phyloP scores from a whole-genome alignment of 129 eudicot species.

The Arctium minus region DNA sequence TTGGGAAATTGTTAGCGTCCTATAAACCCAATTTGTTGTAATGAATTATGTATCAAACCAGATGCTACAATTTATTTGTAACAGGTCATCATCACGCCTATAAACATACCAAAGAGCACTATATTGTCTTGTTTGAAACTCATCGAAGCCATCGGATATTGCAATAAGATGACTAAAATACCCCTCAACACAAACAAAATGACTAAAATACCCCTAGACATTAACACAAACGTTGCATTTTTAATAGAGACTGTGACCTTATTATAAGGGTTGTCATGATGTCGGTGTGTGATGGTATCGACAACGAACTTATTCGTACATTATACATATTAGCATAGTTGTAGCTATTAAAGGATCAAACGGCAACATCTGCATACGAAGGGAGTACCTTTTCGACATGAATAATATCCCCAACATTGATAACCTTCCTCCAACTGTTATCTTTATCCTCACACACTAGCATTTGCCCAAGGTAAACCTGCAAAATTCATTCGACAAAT shows the following conservation, averaged over 20 bases:
- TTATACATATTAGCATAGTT: background rate
- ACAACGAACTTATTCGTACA: background rate
- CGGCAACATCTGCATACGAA: slow-evolving; percentile 34
- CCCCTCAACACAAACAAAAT: background rate
- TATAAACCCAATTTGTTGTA: too few relatives aligned
- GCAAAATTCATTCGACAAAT: background rate
- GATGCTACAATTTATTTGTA: too few relatives aligned
- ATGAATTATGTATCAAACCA: too few relatives aligned
- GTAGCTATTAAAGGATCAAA: slow-evolving; percentile 1
- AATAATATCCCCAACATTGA: slow-evolving; percentile 28
- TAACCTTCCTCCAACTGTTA: slow-evolving; percentile 13
- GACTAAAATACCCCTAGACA: background rate
- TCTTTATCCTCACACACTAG: slow-evolving; percentile 16
- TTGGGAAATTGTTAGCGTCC: too few relatives aligned
- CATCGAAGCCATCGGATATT: background rate
- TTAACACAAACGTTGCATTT: background rate
- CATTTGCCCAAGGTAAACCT: slow-evolving; percentile 39
- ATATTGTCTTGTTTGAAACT: too few relatives aligned
- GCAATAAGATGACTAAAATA: background rate
- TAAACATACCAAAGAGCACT: background rate
- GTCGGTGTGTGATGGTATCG: background rate
- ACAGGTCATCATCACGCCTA: background rate
- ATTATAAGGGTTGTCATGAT: background rate
- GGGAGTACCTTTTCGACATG: slow-evolving; percentile 21
- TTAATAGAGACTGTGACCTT: background rate